Conservation (phyloP, 164 flowering plant species). For the Nelumbo lutea region DNA sequence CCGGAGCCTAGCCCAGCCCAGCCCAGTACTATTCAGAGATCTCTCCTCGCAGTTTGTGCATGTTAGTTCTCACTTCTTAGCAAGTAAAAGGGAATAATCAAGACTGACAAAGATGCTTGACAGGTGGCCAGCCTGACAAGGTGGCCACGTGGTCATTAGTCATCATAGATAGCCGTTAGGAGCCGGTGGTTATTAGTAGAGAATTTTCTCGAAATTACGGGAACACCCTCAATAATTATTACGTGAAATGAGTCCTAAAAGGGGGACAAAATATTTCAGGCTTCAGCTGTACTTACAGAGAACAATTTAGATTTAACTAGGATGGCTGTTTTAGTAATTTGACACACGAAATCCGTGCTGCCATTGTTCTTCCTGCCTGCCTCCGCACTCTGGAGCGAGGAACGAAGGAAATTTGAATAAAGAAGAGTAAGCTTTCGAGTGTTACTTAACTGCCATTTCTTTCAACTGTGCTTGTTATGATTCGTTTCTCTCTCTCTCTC, state of each 20-base stretch:
- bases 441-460: not conserved
- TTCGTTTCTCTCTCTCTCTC: not conserved
- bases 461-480: not conserved
- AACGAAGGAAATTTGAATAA: not conserved
- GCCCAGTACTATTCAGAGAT: too few relatives aligned
- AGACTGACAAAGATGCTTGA: not conserved
- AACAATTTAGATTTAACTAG: too few relatives aligned
- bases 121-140: not conserved
- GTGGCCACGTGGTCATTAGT: not conserved
- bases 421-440: not conserved
- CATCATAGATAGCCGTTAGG: not conserved
- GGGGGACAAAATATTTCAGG: too few relatives aligned
- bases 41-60: too few relatives aligned
- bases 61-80: too few relatives aligned
- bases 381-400: not conserved
- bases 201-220: not conserved
- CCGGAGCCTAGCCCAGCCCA: too few relatives aligned
- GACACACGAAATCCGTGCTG: too few relatives aligned
- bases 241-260: not conserved
- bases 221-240: not conserved
- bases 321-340: not conserved
- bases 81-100: too few relatives aligned
- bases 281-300: too few relatives aligned
- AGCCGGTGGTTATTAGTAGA: not conserved
- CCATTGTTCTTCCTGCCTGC: too few relatives aligned